Conservation (phyloP, 257 asterid genomes). For the Gentiana dahurica region DNA sequence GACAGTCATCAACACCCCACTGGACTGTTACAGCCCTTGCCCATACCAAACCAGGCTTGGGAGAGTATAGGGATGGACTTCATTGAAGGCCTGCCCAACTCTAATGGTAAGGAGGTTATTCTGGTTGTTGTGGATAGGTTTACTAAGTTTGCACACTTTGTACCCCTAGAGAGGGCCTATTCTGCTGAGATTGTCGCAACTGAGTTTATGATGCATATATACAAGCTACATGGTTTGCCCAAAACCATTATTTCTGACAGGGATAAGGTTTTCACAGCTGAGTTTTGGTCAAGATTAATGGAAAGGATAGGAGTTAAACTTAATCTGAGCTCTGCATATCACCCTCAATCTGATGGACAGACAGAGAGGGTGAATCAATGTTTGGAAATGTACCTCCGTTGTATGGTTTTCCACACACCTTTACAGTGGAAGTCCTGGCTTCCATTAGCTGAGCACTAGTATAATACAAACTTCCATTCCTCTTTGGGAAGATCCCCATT, state of each 20-base stretch:
- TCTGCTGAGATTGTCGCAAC: neutral
- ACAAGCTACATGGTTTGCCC: neutral
- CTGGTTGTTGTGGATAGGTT: neutral
- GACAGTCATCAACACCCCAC: neutral
- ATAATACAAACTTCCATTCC: no score
- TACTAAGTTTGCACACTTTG: constrained; percentile 2
- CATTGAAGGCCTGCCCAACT: constrained; percentile 3
- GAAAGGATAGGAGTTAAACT: neutral
- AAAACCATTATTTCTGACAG: constrained; percentile 1
- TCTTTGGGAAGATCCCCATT: neutral
- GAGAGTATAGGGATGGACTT: neutral
- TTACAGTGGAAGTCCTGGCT: no score
- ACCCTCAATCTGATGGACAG: no score
- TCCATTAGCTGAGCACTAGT: no score
- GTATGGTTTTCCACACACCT: no score
- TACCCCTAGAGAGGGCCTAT: neutral
- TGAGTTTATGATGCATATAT: neutral
- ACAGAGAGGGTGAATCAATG: no score
- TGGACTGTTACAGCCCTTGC: neutral
- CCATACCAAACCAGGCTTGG: neutral
- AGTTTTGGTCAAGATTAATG: neutral
- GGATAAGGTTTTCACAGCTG: constrained; percentile 1
- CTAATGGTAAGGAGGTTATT: constrained; percentile 1
- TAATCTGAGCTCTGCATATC: no score
- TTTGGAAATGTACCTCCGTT: no score